Evolutionary conservation across 306 rosid species (phyloP).

Genomic region (Citrullus mucosospermus): DNA sequence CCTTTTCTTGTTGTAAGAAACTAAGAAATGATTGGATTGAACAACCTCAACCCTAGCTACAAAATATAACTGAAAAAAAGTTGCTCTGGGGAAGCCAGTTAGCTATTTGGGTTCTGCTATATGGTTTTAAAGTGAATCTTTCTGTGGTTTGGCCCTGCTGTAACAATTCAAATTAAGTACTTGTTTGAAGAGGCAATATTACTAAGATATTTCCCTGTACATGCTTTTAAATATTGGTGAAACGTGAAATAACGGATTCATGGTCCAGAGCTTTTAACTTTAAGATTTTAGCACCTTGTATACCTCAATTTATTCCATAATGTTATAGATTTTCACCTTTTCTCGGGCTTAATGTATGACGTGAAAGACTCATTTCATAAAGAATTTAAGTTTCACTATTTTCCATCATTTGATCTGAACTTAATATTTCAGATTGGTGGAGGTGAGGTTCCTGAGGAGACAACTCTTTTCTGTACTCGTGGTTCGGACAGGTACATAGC

Average conservation of each 20-base stretch:
- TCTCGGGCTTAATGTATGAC: background rate
- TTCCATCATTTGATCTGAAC: conserved; percentile 15
- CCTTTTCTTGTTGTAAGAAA: background rate
- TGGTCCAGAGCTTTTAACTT: background rate
- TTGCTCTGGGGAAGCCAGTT: background rate
- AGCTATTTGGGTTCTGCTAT: background rate
- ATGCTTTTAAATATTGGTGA: background rate
- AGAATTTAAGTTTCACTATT: background rate
- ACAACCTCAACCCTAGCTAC: background rate
- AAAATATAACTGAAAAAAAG: background rate
- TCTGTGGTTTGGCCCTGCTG: background rate
- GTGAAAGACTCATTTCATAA: background rate
- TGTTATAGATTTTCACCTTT: background rate
- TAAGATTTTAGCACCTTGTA: background rate
- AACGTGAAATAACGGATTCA: background rate
- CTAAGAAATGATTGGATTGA: background rate
- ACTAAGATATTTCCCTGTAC: background rate
- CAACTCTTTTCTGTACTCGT: conserved; percentile 64
- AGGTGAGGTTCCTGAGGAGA: conserved; percentile 91
- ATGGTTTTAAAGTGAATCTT: background rate
- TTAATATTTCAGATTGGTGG: conserved; percentile 73
- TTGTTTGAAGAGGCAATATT: background rate
- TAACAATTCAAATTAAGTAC: background rate
- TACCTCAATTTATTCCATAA: background rate
- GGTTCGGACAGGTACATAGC: conserved; percentile 80